A percentile compares a stretch with the other conserved stretches of the same genome.
These are phyloP conservation scores for Cryptococcus amylolentus DNA, from an alignment of 1,284 basidiomycete genomes.

Conservation along the genomic window DNA sequence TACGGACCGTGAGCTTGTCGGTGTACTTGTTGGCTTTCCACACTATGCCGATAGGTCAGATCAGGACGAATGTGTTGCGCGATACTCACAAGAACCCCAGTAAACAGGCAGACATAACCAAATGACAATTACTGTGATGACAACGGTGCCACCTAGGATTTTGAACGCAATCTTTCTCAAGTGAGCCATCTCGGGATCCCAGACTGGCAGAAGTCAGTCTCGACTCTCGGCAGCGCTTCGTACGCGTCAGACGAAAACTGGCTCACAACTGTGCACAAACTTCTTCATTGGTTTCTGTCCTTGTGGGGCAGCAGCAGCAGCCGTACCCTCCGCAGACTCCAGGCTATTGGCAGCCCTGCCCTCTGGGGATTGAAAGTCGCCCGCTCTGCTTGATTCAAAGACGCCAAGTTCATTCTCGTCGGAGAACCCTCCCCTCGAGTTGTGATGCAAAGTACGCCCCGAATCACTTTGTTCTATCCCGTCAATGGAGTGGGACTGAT, in stretches of 20 bases:
- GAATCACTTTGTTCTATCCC: not conserved
- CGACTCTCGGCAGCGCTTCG: too few relatives aligned
- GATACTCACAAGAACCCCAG: constrained; percentile 52
- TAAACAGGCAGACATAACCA: constrained; percentile 47
- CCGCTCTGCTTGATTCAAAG: not conserved
- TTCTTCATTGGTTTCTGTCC: constrained; percentile 8
- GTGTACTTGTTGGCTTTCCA: constrained; percentile 46
- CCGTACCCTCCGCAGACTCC: constrained; percentile 1
- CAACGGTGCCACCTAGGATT: constrained; percentile 26
- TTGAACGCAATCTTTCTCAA: constrained; percentile 38
- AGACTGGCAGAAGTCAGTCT: constrained; percentile 7
- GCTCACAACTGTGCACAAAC: constrained; percentile 14
- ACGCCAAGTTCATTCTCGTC: constrained; percentile 2
- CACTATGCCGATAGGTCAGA: constrained; percentile 18
- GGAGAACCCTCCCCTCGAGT: too few relatives aligned
- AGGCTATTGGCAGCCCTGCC: constrained; percentile 4
- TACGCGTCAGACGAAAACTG: not conserved
- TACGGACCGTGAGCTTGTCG: constrained; percentile 51
- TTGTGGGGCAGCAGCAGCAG: not conserved
- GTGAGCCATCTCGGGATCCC: constrained; percentile 29
- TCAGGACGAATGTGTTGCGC: too few relatives aligned
- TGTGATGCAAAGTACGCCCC: too few relatives aligned
- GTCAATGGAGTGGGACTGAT: not conserved
- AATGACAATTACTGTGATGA: constrained; percentile 39
- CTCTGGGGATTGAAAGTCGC: constrained; percentile 6